Evolutionary conservation across 1,139 yeast genomes (phyloP).

Genomic region (Magnusiomyces magnusii): DNA sequence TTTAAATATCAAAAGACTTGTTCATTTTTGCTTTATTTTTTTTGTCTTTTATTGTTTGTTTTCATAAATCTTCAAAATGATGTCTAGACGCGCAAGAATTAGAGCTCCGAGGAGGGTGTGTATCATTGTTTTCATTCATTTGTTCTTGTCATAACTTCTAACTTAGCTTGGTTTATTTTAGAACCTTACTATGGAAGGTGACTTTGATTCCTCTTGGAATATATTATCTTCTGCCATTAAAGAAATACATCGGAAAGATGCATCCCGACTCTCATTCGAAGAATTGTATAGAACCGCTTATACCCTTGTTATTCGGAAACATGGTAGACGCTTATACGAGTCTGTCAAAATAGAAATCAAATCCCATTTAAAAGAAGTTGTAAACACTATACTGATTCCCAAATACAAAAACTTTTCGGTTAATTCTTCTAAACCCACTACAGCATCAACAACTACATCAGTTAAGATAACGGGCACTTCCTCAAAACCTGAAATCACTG

Average conservation of each 20-base stretch:
- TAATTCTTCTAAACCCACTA: not conserved
- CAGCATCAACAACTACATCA: not conserved
- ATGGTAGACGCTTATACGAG: conserved; percentile 62
- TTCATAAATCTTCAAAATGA: conserved; percentile 3
- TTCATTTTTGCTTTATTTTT: not conserved
- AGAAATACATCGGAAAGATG: conserved; percentile 69
- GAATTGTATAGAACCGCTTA: conserved; percentile 79
- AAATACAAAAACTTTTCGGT: conserved; percentile 10
- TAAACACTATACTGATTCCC: conserved; percentile 22
- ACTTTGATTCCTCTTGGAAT: conserved; percentile 64
- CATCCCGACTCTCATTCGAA: conserved; percentile 73
- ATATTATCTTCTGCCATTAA: conserved; percentile 64
- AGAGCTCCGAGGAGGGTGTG: conserved; percentile 61
- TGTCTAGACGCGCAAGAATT: conserved; percentile 47
- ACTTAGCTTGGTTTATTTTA: not conserved
- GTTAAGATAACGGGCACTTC: too few species aligned
- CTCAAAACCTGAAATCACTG: not conserved
- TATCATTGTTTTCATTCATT: not conserved
- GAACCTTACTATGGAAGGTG: conserved; percentile 33
- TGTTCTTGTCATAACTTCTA: too few species aligned
- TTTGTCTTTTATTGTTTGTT: not conserved
- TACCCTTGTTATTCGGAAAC: conserved; percentile 65
- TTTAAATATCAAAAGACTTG: not conserved
- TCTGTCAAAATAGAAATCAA: conserved; percentile 48
- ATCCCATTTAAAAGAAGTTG: conserved; percentile 41